These are phyloP conservation scores for Beauveria sp. DNA, from an alignment of 2,329 filamentous ascomycete species.

Conservation along the genomic window DNA sequence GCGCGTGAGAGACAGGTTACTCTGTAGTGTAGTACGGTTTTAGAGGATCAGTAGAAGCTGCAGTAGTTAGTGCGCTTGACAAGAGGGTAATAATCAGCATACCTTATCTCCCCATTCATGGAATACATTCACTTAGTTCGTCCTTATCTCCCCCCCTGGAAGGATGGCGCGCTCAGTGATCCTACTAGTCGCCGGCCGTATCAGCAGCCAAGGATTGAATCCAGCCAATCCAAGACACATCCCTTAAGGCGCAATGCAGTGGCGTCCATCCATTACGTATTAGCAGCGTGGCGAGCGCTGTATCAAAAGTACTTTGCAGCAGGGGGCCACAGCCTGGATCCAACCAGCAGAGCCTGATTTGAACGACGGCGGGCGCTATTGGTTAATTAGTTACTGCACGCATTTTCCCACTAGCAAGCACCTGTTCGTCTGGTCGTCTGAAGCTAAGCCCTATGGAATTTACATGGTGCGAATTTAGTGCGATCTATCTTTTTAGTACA, in stretches of 20 bases:
- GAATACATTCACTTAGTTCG: too few species aligned
- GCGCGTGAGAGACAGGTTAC: too few species aligned
- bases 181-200: background rate
- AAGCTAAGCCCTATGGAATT: background rate
- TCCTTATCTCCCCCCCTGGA: too few species aligned
- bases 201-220: background rate
- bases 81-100: too few species aligned
- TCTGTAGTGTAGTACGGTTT: too few species aligned
- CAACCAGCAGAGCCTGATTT: constrained; percentile 1
- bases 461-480: background rate
- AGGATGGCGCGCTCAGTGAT: background rate
- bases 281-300: background rate
- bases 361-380: background rate
- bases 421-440: background rate
- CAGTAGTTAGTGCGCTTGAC: too few species aligned
- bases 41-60: too few species aligned
- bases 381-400: too few species aligned
- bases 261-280: background rate
- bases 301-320: constrained; percentile 2
- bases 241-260: too few species aligned
- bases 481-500: background rate
- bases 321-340: background rate
- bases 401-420: too few species aligned
- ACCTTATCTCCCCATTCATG: too few species aligned
- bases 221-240: background rate